These are phyloP conservation scores for Diaporthe amygdali DNA, from an alignment of 2,329 filamentous ascomycete genomes.

Conservation along the genomic window DNA sequence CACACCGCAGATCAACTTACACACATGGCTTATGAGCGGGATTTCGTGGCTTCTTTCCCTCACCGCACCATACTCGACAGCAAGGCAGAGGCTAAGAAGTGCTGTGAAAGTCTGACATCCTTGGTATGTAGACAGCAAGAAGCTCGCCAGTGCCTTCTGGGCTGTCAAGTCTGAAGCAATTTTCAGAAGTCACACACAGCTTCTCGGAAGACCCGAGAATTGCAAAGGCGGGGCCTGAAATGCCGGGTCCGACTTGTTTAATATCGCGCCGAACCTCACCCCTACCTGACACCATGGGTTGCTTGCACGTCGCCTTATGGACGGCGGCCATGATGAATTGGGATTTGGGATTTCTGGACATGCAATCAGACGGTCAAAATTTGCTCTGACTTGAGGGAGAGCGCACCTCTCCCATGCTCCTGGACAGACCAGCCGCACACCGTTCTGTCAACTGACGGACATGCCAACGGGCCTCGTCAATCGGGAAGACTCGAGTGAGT, in stretches of 20 bases:
- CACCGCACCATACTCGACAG: neutral
- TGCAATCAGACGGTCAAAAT: neutral
- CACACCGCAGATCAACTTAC: neutral
- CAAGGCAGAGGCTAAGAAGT: neutral
- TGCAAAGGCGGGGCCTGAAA: neutral
- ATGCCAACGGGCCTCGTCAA: neutral
- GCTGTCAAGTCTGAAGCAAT: neutral
- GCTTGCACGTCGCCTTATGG: neutral
- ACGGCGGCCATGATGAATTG: neutral
- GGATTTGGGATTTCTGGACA: neutral
- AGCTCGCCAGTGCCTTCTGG: neutral
- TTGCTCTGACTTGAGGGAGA: neutral
- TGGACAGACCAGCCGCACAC: neutral
- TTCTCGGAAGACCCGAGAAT: neutral
- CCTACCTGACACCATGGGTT: neutral
- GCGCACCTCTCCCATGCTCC: neutral
- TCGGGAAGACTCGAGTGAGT: neutral
- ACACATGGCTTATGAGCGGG: neutral
- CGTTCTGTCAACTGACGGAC: neutral
- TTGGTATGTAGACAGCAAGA: neutral
- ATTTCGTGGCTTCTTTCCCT: neutral
- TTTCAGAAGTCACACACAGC: neutral
- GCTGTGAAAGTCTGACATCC: neutral
- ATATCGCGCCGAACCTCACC: neutral
- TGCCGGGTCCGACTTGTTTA: neutral